phyloP scores from a whole-genome alignment of 495 filamentous ascomycete genomes.

The Hyaloscypha bicolor region DNA sequence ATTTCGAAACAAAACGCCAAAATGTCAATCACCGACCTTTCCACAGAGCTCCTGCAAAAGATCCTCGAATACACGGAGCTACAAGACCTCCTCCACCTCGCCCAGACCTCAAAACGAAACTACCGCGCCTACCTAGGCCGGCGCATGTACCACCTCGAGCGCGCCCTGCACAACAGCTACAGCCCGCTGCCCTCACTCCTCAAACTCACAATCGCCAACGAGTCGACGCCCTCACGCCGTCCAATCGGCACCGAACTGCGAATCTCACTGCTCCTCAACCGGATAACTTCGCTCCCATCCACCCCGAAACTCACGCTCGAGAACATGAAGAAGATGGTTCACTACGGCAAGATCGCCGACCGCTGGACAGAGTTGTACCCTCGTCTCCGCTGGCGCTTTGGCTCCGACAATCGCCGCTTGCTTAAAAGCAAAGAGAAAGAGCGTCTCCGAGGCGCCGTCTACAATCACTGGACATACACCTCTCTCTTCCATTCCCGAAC shows the following conservation, averaged over 20 bases:
- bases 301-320: slow-evolving; percentile 48
- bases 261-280: slow-evolving; percentile 28
- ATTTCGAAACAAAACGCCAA: slow-evolving; percentile 15
- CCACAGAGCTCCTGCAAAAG: slow-evolving; percentile 64
- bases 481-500: slow-evolving; percentile 39
- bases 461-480: slow-evolving; percentile 61
- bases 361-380: slow-evolving; percentile 72
- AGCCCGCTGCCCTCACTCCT: slow-evolving; percentile 62
- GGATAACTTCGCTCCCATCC: slow-evolving; percentile 33
- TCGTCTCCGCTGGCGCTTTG: slow-evolving; percentile 63
- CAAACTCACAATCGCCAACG: slow-evolving; percentile 52
- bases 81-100: slow-evolving; percentile 55
- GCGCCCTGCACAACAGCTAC: slow-evolving; percentile 58
- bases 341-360: slow-evolving; percentile 58
- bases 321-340: slow-evolving; percentile 59
- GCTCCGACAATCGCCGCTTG: slow-evolving; percentile 63
- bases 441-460: slow-evolving; percentile 66
- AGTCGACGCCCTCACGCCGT: slow-evolving; percentile 27
- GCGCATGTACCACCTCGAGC: slow-evolving; percentile 54
- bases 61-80: slow-evolving; percentile 58
- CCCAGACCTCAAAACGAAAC: slow-evolving; percentile 56
- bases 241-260: slow-evolving; percentile 33
- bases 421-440: slow-evolving; percentile 57
- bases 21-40: slow-evolving; percentile 48
- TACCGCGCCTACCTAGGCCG: slow-evolving; percentile 54